These are phyloP conservation scores for Cladosporium sp. DNA, from an alignment of 2,329 filamentous ascomycete genomes.

Conservation along the genomic window DNA sequence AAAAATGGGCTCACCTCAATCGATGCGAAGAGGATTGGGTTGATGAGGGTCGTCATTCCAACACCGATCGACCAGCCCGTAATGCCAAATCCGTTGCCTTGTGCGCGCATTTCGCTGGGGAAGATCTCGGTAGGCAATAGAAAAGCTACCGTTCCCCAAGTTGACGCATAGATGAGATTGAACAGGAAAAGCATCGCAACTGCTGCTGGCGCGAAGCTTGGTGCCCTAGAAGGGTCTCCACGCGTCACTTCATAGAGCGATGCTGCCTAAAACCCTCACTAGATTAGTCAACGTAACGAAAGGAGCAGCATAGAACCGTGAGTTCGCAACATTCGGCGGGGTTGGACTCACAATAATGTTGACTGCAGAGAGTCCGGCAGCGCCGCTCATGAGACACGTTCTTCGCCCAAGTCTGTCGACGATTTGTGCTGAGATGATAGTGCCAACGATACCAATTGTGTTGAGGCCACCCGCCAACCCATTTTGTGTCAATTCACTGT, in stretches of 20 bases:
- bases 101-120: constrained; percentile 50
- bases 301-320: not conserved
- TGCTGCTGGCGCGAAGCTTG: constrained; percentile 40
- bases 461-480: constrained; percentile 48
- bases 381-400: constrained; percentile 36
- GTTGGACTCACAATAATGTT: constrained; percentile 32
- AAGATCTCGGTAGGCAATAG: constrained; percentile 52
- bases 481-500: constrained; percentile 37
- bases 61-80: constrained; percentile 55
- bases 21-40: constrained; percentile 46
- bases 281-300: not conserved
- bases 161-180: constrained; percentile 47
- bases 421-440: constrained; percentile 46
- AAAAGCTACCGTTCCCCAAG: constrained; percentile 46
- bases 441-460: constrained; percentile 47
- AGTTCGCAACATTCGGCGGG: not conserved
- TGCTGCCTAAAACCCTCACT: constrained; percentile 24
- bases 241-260: constrained; percentile 38
- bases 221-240: constrained; percentile 30
- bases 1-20: constrained; percentile 25
- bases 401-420: constrained; percentile 46
- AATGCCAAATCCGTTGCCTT: constrained; percentile 54
- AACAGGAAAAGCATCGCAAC: constrained; percentile 47
- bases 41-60: constrained; percentile 47
- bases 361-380: constrained; percentile 35